A percentile compares a stretch with the other conserved stretches of the same genome.
These are phyloP conservation scores for Pelargonium cotyledonis DNA, from an alignment of 441 rosid genomes.

Conservation along the genomic window DNA sequence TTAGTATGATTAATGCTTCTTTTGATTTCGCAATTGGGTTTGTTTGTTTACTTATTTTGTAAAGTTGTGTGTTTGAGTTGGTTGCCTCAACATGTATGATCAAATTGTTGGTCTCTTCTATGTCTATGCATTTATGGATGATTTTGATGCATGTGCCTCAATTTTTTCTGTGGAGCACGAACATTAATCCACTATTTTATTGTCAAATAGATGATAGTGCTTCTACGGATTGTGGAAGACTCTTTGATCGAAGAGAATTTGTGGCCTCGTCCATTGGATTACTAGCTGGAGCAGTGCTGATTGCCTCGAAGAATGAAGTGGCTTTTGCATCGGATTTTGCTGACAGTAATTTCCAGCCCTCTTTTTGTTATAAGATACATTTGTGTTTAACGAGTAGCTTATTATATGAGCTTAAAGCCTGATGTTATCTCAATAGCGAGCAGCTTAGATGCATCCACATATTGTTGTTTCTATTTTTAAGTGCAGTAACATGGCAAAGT, in stretches of 20 bases:
- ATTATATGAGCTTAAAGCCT: neutral
- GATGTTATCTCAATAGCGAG: neutral
- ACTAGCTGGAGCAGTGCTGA: conserved; percentile 30
- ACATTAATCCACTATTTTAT: neutral
- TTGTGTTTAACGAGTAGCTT: neutral
- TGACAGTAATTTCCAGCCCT: conserved; percentile 46
- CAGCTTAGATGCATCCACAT: neutral
- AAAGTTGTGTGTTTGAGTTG: neutral
- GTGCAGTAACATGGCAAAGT: neutral
- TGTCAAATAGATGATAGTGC: conserved; percentile 25
- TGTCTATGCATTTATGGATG: neutral
- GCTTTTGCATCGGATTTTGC: conserved; percentile 64
- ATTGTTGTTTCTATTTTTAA: neutral
- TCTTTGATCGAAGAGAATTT: conserved; percentile 46
- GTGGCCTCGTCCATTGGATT: conserved; percentile 43
- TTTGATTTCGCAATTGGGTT: neutral
- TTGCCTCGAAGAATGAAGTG: conserved; percentile 25
- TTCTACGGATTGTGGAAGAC: conserved; percentile 15
- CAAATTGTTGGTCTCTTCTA: neutral
- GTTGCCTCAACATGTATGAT: neutral
- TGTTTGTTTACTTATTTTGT: neutral
- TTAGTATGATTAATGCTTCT: neutral
- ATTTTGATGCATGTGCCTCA: neutral
- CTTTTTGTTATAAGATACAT: too few species aligned
- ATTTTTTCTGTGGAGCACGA: neutral